phyloP scores from a whole-genome alignment of 192 early-diverging fungal species.

The Backusella tarrabulga region DNA sequence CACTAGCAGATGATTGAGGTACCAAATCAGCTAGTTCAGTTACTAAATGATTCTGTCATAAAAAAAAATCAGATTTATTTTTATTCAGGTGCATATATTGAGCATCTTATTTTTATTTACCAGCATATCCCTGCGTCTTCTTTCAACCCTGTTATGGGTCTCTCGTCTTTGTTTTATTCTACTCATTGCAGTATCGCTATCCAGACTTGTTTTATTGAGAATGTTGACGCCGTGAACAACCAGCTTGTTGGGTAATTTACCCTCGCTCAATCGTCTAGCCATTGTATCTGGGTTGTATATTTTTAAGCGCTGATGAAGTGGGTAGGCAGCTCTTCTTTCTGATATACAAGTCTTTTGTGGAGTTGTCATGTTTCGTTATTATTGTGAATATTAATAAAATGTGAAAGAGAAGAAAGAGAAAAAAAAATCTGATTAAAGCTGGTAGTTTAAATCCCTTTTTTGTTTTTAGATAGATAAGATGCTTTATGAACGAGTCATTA shows the following conservation, averaged over 20 bases:
- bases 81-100: neutral
- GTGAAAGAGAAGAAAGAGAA: neutral
- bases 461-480: neutral
- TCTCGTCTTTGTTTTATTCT: slow-evolving; percentile 66
- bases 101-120: slow-evolving; percentile 17
- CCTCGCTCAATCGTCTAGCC: slow-evolving; percentile 15
- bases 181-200: slow-evolving; percentile 65
- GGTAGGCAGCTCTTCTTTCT: slow-evolving; percentile 31
- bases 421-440: neutral
- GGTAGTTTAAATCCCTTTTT: neutral
- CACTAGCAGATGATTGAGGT: slow-evolving; percentile 28
- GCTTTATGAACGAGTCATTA: neutral
- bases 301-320: slow-evolving; percentile 31
- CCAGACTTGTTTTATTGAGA: slow-evolving; percentile 67
- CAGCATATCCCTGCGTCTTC: slow-evolving; percentile 67
- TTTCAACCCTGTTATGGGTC: slow-evolving; percentile 73
- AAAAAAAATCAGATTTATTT: neutral
- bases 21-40: slow-evolving; percentile 43
- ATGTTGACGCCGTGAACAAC: slow-evolving; percentile 70
- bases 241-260: slow-evolving; percentile 21
- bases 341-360: slow-evolving; percentile 22
- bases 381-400: neutral
- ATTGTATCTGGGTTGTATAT: slow-evolving; percentile 31
- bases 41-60: slow-evolving; percentile 32
- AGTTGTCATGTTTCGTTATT: neutral